phyloP scores from a whole-genome alignment of 2,329 filamentous ascomycete genomes.

The Arthrobotrys iridis region DNA sequence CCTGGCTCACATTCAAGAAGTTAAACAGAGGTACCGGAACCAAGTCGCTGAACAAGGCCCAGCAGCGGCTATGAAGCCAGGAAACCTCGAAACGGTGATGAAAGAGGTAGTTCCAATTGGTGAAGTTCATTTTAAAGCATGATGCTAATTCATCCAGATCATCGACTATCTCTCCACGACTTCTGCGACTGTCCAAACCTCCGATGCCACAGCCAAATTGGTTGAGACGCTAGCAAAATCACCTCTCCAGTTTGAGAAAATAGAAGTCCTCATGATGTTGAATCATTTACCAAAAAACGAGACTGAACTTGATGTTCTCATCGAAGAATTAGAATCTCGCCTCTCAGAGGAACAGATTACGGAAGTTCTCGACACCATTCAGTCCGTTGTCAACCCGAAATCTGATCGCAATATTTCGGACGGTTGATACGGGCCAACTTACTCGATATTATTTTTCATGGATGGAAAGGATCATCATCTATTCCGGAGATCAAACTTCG shows the following conservation, averaged over 20 bases:
- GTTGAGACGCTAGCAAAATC: constrained; percentile 66
- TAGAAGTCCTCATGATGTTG: constrained; percentile 74
- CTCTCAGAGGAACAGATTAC: constrained; percentile 70
- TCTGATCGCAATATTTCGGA: not conserved
- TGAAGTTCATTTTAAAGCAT: not conserved
- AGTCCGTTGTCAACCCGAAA: not conserved
- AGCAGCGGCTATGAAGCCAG: constrained; percentile 59
- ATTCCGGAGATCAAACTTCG: no score
- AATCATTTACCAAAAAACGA: constrained; percentile 71
- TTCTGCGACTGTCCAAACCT: constrained; percentile 68
- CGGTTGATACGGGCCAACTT: not conserved
- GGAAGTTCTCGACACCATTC: constrained; percentile 68
- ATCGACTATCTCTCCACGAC: constrained; percentile 69
- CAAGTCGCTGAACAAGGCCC: constrained; percentile 60
- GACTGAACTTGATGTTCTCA: constrained; percentile 70
- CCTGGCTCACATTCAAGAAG: constrained; percentile 71
- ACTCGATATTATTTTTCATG: no score
- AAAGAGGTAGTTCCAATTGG: constrained; percentile 68
- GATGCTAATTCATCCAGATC: constrained; percentile 64
- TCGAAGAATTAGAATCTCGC: constrained; percentile 73
- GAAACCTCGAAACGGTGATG: constrained; percentile 71
- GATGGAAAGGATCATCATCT: no score
- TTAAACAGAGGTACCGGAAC: constrained; percentile 65
- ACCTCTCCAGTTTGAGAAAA: constrained; percentile 71
- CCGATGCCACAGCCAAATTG: constrained; percentile 67